Evolutionary conservation across 768 basidiomycete species (phyloP).

Genomic region (Russula compacta): DNA sequence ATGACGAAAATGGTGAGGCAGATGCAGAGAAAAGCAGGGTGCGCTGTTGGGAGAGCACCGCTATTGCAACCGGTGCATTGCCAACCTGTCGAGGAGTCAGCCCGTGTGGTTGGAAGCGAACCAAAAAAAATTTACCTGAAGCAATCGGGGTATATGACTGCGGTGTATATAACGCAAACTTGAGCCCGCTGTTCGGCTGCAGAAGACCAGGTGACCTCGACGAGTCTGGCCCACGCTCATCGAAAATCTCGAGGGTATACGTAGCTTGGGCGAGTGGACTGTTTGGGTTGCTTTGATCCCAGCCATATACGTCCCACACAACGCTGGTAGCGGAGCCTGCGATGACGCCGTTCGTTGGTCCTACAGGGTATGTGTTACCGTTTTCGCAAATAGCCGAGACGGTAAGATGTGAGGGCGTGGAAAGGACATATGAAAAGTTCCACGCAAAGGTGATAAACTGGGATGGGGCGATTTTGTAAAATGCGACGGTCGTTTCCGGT

Average conservation of each 20-base stretch:
- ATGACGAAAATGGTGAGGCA: conserved; percentile 51
- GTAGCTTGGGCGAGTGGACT: conserved; percentile 65
- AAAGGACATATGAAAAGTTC: conserved; percentile 74
- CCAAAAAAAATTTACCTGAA: conserved; percentile 32
- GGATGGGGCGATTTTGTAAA: conserved; percentile 74
- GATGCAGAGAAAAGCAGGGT: conserved; percentile 49
- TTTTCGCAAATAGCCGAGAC: conserved; percentile 77
- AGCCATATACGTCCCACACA: conserved; percentile 74
- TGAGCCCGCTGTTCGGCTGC: conserved; percentile 54
- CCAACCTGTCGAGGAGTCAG: conserved; percentile 38
- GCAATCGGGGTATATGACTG: conserved; percentile 57
- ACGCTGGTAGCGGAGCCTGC: conserved; percentile 61
- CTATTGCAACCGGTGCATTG: conserved; percentile 41
- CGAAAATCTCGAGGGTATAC: conserved; percentile 75
- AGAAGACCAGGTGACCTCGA: conserved; percentile 54
- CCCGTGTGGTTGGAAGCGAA: neutral
- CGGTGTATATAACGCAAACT: conserved; percentile 82
- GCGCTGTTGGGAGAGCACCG: conserved; percentile 31
- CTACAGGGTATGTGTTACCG: conserved; percentile 84
- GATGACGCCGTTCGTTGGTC: conserved; percentile 63
- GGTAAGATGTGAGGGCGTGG: conserved; percentile 65
- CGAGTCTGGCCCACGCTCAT: conserved; percentile 65
- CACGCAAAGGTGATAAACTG: conserved; percentile 82
- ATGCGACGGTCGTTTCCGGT: conserved; percentile 71
- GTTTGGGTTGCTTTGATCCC: conserved; percentile 52